A percentile compares a stretch with the other conserved stretches of the same genome.
Conservation (phyloP, 805 yeast genomes). For the Saturnispora zaruensis region DNA sequence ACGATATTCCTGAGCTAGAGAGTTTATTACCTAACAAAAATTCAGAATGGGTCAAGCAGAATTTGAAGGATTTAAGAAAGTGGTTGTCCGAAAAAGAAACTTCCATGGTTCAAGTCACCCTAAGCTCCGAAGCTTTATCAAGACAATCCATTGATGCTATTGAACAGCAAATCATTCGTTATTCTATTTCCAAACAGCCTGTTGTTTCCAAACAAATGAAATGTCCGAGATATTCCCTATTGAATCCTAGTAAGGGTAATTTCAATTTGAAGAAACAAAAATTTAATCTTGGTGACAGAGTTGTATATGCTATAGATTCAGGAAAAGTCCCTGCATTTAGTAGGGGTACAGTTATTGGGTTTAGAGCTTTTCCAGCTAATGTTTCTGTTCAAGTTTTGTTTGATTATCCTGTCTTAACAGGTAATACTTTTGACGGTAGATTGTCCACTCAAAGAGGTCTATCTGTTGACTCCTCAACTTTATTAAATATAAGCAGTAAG, state of each 20-base stretch:
- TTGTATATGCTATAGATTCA: conserved; percentile 71
- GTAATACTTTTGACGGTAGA: conserved; percentile 73
- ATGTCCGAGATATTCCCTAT: conserved; percentile 75
- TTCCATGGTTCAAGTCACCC: conserved; percentile 51
- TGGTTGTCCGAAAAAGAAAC: conserved; percentile 44
- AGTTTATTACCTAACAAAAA: conserved; percentile 31
- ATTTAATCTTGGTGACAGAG: conserved; percentile 84
- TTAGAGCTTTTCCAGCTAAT: conserved; percentile 48
- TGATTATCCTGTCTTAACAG: conserved; percentile 76
- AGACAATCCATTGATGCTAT: conserved; percentile 54
- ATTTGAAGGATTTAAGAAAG: conserved; percentile 25
- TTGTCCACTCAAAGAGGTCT: conserved; percentile 73
- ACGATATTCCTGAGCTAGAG: conserved; percentile 31
- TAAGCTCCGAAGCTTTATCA: conserved; percentile 74
- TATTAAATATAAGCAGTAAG: conserved; percentile 65
- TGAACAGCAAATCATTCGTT: conserved; percentile 49
- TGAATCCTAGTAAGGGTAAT: conserved; percentile 66
- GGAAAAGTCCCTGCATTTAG: conserved; percentile 86
- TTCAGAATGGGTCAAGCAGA: conserved; percentile 37
- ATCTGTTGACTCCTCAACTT: conserved; percentile 69
- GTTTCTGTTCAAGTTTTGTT: conserved; percentile 69
- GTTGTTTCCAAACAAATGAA: conserved; percentile 49
- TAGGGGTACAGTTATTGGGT: conserved; percentile 82
- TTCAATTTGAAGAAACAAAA: conserved; percentile 64
- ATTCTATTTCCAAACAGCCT: conserved; percentile 37